Evolutionary conservation across 306 rosid species (phyloP).

Genomic region (Prinsepia uniflora): DNA sequence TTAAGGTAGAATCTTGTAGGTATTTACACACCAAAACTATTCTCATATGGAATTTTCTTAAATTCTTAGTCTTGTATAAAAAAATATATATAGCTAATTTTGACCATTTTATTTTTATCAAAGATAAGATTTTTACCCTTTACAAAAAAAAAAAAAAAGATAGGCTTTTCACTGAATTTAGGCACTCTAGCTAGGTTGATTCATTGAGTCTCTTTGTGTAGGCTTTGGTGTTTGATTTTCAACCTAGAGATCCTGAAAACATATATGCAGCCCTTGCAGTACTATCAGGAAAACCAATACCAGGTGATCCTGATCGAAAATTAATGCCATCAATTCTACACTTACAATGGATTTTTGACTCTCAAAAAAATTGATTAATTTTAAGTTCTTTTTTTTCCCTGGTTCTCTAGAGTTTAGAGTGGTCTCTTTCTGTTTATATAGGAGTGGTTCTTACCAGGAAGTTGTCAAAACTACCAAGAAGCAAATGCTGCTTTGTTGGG

Average conservation of each 20-base stretch:
- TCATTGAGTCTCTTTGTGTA: constrained; percentile 28
- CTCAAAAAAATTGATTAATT: not conserved
- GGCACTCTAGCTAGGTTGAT: not conserved
- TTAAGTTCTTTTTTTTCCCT: not conserved
- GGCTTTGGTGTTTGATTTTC: constrained; percentile 89
- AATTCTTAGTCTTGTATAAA: no score
- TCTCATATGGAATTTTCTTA: no score
- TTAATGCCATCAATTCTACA: no score
- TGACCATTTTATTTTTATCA: no score
- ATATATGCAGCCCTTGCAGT: constrained; percentile 63
- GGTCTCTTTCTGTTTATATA: constrained; percentile 15
- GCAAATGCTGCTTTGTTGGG: constrained; percentile 84
- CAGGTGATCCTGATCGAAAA: constrained; percentile 38
- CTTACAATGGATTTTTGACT: not conserved
- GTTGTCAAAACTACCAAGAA: constrained; percentile 54
- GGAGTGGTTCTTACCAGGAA: constrained; percentile 68
- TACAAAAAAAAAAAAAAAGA: no score
- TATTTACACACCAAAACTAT: no score
- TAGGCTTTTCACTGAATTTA: no score
- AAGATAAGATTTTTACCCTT: no score
- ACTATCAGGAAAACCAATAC: constrained; percentile 63
- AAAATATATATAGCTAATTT: no score
- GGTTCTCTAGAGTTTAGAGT: not conserved
- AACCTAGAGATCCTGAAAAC: constrained; percentile 90
- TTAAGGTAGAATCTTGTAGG: no score